Conservation (phyloP, 2,329 filamentous ascomycete genomes). For the Penicillium sp. region DNA sequence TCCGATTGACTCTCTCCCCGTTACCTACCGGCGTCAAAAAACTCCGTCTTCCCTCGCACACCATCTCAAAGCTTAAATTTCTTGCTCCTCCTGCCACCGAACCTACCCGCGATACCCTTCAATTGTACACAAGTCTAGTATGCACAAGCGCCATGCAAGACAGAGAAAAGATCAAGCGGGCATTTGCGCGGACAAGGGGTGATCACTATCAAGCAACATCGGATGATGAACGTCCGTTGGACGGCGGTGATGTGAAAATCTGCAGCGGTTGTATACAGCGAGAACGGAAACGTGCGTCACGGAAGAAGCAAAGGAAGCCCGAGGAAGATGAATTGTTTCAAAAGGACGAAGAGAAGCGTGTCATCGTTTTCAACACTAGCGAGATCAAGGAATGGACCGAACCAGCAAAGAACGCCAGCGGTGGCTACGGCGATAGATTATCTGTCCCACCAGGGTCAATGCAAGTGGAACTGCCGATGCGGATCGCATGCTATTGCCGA, state of each 20-base stretch:
- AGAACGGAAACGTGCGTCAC: constrained; percentile 83
- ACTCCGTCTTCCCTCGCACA: constrained; percentile 82
- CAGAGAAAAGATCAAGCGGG: constrained; percentile 62
- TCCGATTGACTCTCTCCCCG: constrained; percentile 74
- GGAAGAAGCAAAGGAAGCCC: constrained; percentile 90
- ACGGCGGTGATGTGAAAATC: constrained; percentile 91
- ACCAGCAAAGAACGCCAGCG: constrained; percentile 54
- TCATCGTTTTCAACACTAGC: constrained; percentile 87
- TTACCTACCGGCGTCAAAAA: constrained; percentile 73
- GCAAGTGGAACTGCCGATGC: constrained; percentile 84
- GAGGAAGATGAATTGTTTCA: constrained; percentile 90
- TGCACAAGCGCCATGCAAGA: constrained; percentile 91
- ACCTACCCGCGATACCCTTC: constrained; percentile 69
- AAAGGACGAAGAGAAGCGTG: constrained; percentile 72
- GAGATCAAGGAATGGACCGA: constrained; percentile 82
- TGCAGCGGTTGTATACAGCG: constrained; percentile 87
- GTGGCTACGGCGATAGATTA: constrained; percentile 40
- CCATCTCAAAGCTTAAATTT: constrained; percentile 91
- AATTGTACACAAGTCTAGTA: constrained; percentile 77
- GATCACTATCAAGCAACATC: constrained; percentile 41
- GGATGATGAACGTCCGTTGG: constrained; percentile 70
- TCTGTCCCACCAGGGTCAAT: constrained; percentile 57
- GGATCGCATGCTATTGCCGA: constrained; percentile 94
- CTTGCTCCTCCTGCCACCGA: constrained; percentile 69
- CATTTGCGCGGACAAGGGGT: constrained; percentile 58